Evolutionary conservation across 2,329 filamentous ascomycete species (phyloP), one percentile per base, ranked within the genome.

Genomic region (Claviceps sorghi): DNA sequence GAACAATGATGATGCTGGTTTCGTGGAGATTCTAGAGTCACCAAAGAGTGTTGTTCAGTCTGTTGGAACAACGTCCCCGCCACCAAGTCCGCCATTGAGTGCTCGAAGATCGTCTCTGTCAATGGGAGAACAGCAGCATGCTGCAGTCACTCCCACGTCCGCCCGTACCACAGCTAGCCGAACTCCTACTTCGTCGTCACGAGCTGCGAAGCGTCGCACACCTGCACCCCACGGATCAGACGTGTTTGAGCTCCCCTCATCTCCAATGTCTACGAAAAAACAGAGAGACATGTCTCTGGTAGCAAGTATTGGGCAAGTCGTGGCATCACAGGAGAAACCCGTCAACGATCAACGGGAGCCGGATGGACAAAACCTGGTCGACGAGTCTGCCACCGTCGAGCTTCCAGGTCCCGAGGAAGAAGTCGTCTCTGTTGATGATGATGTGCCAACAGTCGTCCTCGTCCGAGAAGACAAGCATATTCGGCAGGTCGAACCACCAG

Each of bases 201-300:
- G 45, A 7, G 15, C 29, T 40, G 21, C 10, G 8, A 48, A 50
- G 29, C 19, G n/a, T 41, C 36, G 36, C 21, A 53, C 48, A 6
- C 51, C 53, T 32, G 36, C 15, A 11, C 42, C 44, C n/a, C 45
- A 43, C 9, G 15, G 45, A n/a, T 40, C 51, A 11, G 53, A 51
- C 22, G 40, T 21, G 6, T 55, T 49, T 34, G 48, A 32, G 34
- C 53, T 55, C 34, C 51, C 53, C 11, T 53, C 53, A 3, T 55
- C 53, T 15, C 53, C 53, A n/a, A 26, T 40, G n/a, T 26, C 48
- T 21, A 10, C 42, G 2, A 42, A 21, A 22, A 32, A 30, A n/a
- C 15, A 15, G 3, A 29, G 13, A 17, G 21, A 30, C 13, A 41
- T 9, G 48, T 17, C 41, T 26, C 40, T 22, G 22, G 21, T 22